Base-by-base conservation (phyloP, 768 basidiomycete genomes). In the Tephrocybe sp. region DNA sequence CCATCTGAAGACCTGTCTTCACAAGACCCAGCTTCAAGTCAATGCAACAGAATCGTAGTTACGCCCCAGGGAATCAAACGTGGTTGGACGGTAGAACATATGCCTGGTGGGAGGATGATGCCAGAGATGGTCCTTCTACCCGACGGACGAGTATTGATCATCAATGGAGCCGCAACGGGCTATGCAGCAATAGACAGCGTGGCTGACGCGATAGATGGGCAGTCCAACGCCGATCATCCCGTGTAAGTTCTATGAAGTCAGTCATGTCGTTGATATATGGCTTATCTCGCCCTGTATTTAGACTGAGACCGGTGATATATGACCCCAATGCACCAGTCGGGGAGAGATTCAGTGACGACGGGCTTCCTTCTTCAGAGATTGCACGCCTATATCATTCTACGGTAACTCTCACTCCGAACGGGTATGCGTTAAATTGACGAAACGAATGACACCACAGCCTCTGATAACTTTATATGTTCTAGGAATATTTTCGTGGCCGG, bases 381-480 rank as follows among this genome's bases (percentile, higher is more conserved):
- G 74, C 82, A 48, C 68, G 84, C 5, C 41, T 86, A 66, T 86
- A 86, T 68, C 84, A 86, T 64, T 83, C 82, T 1, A 72, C 73
- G 8, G 80, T 76, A 7, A 80, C 77, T 33, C 66, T 84, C 52
- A 75, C 82, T 10, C 76, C 79, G 13, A 76, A 77, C 55, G 80
- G 80, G 56, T 76, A 69, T 12, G 67, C 75, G 1, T 13, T 26
- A 8, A n/a, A 10, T 23, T 22, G 12, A 23, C 22, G 2, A 3
- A 3, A 7, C 13, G 10, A 11, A 17, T 16, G 4, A n/a, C 6
- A 39, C 17, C 13, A 31, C 2, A 20, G 12, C 6, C 22, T 14
- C 16, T 36, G n/a, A 10, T 16, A 42, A 39, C 12, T 9, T 7
- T 4, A 17, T 19, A 34, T 16, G 19, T 20, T 30, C 3, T 23